Percentiles rank a stretch among this genome's conserved stretches.
Evolutionary conservation across 768 basidiomycete species (phyloP).

Genomic region (Rhodotorula paludigena): DNA sequence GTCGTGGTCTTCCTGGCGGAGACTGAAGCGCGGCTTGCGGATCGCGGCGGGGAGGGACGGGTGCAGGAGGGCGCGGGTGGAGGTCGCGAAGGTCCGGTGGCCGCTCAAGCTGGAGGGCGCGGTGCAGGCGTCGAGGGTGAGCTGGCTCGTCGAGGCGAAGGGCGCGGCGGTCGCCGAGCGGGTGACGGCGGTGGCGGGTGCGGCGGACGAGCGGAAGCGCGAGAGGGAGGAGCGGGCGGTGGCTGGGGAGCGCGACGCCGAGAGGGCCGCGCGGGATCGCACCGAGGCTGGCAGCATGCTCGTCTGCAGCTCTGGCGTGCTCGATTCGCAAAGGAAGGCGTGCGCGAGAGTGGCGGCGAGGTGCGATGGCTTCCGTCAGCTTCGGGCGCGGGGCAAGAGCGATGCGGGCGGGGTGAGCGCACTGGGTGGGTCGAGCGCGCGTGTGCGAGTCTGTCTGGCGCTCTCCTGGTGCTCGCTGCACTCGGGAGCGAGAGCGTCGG

Average conservation of each 20-base stretch:
- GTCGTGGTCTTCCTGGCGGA: not conserved
- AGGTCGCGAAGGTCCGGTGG: not conserved
- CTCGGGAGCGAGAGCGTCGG: too few species aligned
- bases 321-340: too few species aligned
- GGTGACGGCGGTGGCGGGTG: not conserved
- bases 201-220: not conserved
- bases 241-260: not conserved
- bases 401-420: too few species aligned
- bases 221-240: not conserved
- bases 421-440: too few species aligned
- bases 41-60: not conserved
- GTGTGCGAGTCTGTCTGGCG: too few species aligned
- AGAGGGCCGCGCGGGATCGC: not conserved
- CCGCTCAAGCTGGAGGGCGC: not conserved
- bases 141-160: not conserved
- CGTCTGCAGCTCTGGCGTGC: too few species aligned
- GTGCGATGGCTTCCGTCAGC: too few species aligned
- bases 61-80: not conserved
- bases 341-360: too few species aligned
- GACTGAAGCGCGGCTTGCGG: not conserved
- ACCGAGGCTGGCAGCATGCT: not conserved
- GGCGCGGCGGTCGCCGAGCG: not conserved
- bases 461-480: too few species aligned
- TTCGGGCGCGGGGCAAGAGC: too few species aligned
- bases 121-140: not conserved